Percentiles rank a stretch among this genome's conserved stretches.
Evolutionary conservation across 352 stramenopile species (phyloP).

Genomic region (Globisporangium heterothallicum): DNA sequence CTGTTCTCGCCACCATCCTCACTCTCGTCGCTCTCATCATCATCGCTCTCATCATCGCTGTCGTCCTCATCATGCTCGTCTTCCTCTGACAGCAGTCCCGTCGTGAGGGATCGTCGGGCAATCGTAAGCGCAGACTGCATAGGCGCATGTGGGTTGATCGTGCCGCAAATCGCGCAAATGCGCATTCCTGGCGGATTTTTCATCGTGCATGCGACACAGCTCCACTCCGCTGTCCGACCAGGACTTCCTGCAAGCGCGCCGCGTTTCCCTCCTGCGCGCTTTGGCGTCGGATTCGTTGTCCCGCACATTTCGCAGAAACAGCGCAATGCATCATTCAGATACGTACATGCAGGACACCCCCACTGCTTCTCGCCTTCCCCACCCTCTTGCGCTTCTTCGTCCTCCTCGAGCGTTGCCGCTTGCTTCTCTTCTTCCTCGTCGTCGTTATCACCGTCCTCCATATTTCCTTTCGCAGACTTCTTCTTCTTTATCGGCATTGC

Average conservation of each 20-base stretch:
- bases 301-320: slow-evolving; percentile 75
- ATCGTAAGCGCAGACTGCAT: slow-evolving; percentile 34
- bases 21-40: slow-evolving; percentile 12
- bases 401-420: slow-evolving; percentile 4
- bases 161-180: slow-evolving; percentile 51
- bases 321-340: slow-evolving; percentile 53
- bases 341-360: slow-evolving; percentile 67
- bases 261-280: not conserved
- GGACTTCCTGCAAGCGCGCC: not conserved
- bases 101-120: slow-evolving; percentile 16
- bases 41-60: slow-evolving; percentile 18
- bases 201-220: slow-evolving; percentile 65
- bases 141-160: slow-evolving; percentile 57
- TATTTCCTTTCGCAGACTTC: not conserved
- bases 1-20: slow-evolving; percentile 24
- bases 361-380: slow-evolving; percentile 28
- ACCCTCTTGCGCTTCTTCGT: slow-evolving; percentile 8
- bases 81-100: slow-evolving; percentile 16
- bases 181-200: slow-evolving; percentile 48
- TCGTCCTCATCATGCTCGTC: slow-evolving; percentile 14
- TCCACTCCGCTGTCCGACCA: slow-evolving; percentile 37
- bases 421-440: slow-evolving; percentile 1
- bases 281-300: slow-evolving; percentile 42
- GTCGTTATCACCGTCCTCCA: not conserved
- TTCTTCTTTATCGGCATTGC: slow-evolving; percentile 2